Conservation (phyloP, 2,329 filamentous ascomycete genomes). For the Botryotinia calthae region DNA sequence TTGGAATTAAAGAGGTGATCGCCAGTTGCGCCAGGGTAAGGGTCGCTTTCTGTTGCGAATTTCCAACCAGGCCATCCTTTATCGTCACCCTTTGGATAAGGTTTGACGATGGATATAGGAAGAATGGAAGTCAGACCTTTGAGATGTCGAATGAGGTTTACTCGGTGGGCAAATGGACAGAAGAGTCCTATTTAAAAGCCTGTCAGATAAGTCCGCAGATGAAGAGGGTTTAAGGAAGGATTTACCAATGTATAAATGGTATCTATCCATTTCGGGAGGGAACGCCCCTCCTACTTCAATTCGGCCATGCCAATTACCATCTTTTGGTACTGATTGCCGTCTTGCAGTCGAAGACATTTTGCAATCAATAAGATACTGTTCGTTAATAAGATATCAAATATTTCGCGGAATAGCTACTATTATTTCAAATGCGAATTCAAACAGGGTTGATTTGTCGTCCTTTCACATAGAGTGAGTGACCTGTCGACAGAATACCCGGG, state of each 20-base stretch:
- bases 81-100: slow-evolving; percentile 8
- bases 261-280: slow-evolving; percentile 70
- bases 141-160: slow-evolving; percentile 79
- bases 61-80: slow-evolving; percentile 21
- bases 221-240: background rate
- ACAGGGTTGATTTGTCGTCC: background rate
- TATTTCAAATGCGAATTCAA: background rate
- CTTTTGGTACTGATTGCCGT: slow-evolving; percentile 2
- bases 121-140: slow-evolving; percentile 81
- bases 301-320: slow-evolving; percentile 7
- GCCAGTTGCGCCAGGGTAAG: background rate
- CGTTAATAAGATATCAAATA: background rate
- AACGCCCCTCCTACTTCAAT: slow-evolving; percentile 24
- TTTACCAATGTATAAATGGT: slow-evolving; percentile 41
- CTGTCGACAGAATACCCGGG: background rate
- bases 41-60: slow-evolving; percentile 21
- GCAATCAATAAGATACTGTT: background rate
- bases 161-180: slow-evolving; percentile 58
- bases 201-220: background rate
- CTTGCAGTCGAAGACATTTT: background rate
- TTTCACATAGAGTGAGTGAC: background rate
- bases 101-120: slow-evolving; percentile 17
- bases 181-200: slow-evolving; percentile 14
- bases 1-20: slow-evolving; percentile 46
- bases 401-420: background rate